Base-by-base conservation (phyloP, 2,329 filamentous ascomycete genomes). In the Colletotrichum brevisporum region DNA sequence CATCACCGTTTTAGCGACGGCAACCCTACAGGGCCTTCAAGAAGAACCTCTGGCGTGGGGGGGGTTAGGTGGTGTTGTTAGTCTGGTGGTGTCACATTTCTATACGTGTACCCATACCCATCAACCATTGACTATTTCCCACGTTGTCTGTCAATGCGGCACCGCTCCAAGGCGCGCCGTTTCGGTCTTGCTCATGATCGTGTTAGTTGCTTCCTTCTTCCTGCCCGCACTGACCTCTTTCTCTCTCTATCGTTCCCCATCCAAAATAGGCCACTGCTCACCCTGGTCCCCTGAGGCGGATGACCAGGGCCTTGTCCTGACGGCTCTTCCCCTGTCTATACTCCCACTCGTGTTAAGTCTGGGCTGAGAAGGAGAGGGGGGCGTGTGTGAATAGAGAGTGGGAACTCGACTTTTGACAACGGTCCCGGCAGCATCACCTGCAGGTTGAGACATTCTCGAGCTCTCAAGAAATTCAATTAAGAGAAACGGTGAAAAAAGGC, bases 291-390 rank as follows among this genome's bases (percentile, higher is more conserved):
- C 24, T 26, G 36, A 21, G 13, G n/a, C n/a, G 21, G 24, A 24
- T 6, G 27, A 31, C 27, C 27, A 9, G 47, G n/a, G 27, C 55
- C 54, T 53, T 58, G 50, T 39, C 48, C 48, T 51, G 27, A 41
- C 18, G 18, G n/a, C 45, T 18, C 6, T n/a, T 36, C 43, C 61
- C 61, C 60, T 55, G 61, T 54, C 61, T 43, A 69, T 66, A 65
- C 26, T 15, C 26, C 24, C 31, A 27, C 24, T 65, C 61, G n/a
- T 16, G 48, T 59, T 45, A 45, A 65, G 54, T 51, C 50, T 47
- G 24, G 59, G 50, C 31, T 41, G 53, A 16, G 24, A 12, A 39
- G 3, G 47, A 31, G 18, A 18, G 15, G 50, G n/a, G 48, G 39
- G 47, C n/a, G 51, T 53, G 59, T 15, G 47, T 50, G 47, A 10